These are phyloP conservation scores for Lentinus tigrinus DNA, from an alignment of 768 basidiomycete species.

Conservation along the genomic window DNA sequence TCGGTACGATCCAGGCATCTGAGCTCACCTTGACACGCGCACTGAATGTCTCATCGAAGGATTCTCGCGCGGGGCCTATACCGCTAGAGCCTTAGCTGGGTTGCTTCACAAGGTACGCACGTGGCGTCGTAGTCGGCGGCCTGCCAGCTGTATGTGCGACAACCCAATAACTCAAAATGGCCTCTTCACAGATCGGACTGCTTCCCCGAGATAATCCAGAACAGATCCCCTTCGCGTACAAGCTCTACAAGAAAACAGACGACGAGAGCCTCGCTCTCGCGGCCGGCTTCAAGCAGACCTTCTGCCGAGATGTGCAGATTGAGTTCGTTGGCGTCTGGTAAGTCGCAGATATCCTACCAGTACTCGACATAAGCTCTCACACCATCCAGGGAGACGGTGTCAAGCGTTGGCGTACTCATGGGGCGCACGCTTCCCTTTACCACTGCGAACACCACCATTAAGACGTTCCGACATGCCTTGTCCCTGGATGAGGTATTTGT, in stretches of 20 bases:
- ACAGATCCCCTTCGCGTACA: slow-evolving; percentile 74
- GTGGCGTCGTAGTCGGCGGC: no score
- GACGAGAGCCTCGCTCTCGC: slow-evolving; percentile 44
- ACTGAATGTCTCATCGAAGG: slow-evolving; percentile 37
- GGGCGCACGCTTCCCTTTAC: slow-evolving; percentile 66
- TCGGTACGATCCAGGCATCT: slow-evolving; percentile 42
- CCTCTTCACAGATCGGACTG: slow-evolving; percentile 58
- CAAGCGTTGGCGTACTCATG: slow-evolving; percentile 69
- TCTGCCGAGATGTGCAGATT: slow-evolving; percentile 64
- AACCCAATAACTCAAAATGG: background rate
- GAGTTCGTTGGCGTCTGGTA: slow-evolving; percentile 83
- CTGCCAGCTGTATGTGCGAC: background rate
- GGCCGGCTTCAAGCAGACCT: slow-evolving; percentile 70
- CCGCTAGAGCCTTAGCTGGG: slow-evolving; percentile 71
- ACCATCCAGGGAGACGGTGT: slow-evolving; percentile 67
- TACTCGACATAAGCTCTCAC: no score
- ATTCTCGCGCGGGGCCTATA: slow-evolving; percentile 73
- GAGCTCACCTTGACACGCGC: background rate
- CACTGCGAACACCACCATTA: slow-evolving; percentile 58
- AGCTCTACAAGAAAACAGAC: slow-evolving; percentile 60
- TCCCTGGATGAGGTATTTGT: slow-evolving; percentile 67
- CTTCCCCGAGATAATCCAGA: slow-evolving; percentile 66
- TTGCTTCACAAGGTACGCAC: slow-evolving; percentile 62
- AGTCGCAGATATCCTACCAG: background rate
- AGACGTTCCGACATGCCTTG: slow-evolving; percentile 74